Evolutionary conservation across 139 green algal species (phyloP).

Genomic region (Coccomyxa sp.): DNA sequence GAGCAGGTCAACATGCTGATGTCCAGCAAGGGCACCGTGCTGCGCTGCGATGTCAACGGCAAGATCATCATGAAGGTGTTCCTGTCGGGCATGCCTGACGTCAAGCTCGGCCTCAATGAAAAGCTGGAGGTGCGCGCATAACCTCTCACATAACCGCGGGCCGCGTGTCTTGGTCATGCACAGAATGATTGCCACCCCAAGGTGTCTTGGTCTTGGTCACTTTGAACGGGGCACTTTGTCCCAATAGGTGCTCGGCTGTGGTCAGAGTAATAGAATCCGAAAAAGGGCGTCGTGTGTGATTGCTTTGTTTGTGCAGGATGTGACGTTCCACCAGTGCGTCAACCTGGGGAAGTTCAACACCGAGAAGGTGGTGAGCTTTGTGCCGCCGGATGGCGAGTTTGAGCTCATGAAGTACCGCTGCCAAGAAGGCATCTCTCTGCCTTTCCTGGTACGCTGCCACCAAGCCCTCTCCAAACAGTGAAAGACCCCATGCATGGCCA

Average conservation of each 20-base stretch:
- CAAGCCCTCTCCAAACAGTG: too few relatives aligned
- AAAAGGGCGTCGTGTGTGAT: too few relatives aligned
- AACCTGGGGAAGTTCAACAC: slow-evolving; percentile 80
- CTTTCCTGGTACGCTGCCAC: background rate
- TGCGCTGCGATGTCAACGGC: slow-evolving; percentile 82
- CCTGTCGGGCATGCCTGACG: slow-evolving; percentile 91
- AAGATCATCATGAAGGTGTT: slow-evolving; percentile 89
- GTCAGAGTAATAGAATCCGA: too few relatives aligned
- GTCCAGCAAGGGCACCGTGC: slow-evolving; percentile 70
- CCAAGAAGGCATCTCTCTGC: slow-evolving; percentile 12
- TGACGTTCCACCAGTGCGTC: slow-evolving; percentile 94
- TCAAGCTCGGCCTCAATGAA: slow-evolving; percentile 92
- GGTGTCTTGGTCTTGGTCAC: too few relatives aligned
- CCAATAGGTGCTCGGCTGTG: background rate
- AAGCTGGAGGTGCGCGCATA: slow-evolving; percentile 48
- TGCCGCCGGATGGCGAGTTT: slow-evolving; percentile 96
- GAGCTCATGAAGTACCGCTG: slow-evolving; percentile 87
- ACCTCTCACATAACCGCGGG: background rate
- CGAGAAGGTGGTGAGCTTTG: slow-evolving; percentile 83
- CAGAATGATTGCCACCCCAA: background rate
- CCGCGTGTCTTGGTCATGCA: background rate
- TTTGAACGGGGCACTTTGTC: background rate
- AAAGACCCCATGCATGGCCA: too few relatives aligned
- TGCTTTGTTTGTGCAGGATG: slow-evolving; percentile 51
- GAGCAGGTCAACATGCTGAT: slow-evolving; percentile 84